These are phyloP conservation scores for Talaromyces sp. DNA, from an alignment of 2,329 filamentous ascomycete species.

Conservation along the genomic window DNA sequence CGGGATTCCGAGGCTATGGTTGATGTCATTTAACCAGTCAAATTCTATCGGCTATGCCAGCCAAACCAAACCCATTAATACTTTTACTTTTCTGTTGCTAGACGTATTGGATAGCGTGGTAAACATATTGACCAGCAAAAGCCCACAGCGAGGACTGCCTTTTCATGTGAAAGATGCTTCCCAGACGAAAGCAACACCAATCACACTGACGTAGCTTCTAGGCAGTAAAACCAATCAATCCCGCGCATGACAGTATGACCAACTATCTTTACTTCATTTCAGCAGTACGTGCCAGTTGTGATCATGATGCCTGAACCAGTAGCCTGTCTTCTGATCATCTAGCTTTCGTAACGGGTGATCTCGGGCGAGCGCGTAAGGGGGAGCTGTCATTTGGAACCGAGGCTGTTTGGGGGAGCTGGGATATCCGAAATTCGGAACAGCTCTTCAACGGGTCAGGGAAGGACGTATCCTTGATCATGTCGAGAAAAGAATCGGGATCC, in stretches of 20 bases:
- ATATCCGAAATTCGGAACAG: slow-evolving; percentile 12
- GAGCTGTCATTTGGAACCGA: slow-evolving; percentile 6
- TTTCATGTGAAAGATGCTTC: slow-evolving; percentile 4
- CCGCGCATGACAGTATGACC: neutral
- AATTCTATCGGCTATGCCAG: neutral
- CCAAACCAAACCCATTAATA: neutral
- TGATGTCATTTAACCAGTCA: slow-evolving; percentile 1
- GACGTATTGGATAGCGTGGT: neutral
- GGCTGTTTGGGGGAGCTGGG: slow-evolving; percentile 8
- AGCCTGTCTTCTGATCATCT: slow-evolving; percentile 4
- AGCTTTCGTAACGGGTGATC: slow-evolving; percentile 10
- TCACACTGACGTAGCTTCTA: neutral
- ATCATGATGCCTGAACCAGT: neutral
- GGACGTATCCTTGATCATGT: neutral
- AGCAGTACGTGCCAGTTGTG: too few species aligned
- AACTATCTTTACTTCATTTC: neutral
- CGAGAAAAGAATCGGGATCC: neutral
- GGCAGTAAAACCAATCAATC: neutral
- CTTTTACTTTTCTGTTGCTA: neutral
- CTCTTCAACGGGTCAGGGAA: neutral
- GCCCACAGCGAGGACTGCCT: neutral
- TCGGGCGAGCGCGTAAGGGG: slow-evolving; percentile 3
- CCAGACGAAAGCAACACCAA: neutral
- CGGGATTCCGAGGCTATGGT: slow-evolving; percentile 8
- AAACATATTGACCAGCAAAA: neutral